Evolutionary conservation across 2,329 filamentous ascomycete genomes (phyloP).

Genomic region (Monilinia fructigena): DNA sequence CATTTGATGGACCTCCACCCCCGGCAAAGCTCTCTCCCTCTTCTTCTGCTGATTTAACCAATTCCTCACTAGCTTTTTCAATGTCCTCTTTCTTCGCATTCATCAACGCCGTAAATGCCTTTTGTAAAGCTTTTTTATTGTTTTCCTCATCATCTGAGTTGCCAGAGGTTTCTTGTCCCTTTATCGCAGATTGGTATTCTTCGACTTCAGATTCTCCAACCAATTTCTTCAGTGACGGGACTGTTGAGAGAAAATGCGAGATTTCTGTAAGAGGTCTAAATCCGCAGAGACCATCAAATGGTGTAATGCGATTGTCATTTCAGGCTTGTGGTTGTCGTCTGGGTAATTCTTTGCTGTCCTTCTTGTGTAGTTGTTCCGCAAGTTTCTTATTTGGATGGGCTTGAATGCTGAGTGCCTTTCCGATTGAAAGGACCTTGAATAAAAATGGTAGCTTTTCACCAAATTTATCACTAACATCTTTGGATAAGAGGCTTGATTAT

Average conservation of each 20-base stretch:
- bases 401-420: constrained; percentile 95
- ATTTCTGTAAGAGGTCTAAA: constrained; percentile 89
- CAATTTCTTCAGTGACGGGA: constrained; percentile 63
- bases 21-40: constrained; percentile 73
- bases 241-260: constrained; percentile 66
- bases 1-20: constrained; percentile 65
- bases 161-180: constrained; percentile 51
- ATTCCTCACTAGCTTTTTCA: constrained; percentile 61
- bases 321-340: constrained; percentile 98
- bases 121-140: constrained; percentile 78
- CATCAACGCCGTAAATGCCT: constrained; percentile 79
- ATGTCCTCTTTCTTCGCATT: constrained; percentile 67
- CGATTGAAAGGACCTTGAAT: constrained; percentile 96
- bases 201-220: constrained; percentile 64
- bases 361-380: constrained; percentile 81
- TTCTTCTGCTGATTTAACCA: constrained; percentile 68
- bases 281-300: constrained; percentile 93
- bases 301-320: constrained; percentile 99
- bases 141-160: constrained; percentile 45
- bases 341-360: constrained; percentile 93
- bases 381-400: constrained; percentile 95
- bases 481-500: constrained; percentile 82
- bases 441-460: constrained; percentile 86
- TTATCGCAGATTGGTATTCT: constrained; percentile 53
- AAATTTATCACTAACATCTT: constrained; percentile 71